Base-by-base conservation (phyloP, 2,329 filamentous ascomycete genomes). In the Gliomastix tumulicola region DNA sequence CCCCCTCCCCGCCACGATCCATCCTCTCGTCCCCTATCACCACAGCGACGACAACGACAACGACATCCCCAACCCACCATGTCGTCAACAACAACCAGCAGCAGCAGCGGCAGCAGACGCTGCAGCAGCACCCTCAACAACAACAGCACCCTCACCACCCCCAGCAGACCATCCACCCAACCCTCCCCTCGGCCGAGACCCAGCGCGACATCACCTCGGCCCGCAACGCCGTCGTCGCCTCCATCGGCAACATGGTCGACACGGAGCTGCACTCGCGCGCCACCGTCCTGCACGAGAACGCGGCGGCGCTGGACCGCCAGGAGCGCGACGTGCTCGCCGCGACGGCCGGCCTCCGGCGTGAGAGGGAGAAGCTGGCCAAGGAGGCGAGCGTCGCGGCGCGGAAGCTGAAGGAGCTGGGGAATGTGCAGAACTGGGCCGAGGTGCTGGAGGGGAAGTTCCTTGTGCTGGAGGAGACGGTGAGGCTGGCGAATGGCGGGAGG, bases 371-470 rank as follows among this genome's bases (percentile, higher is more conserved):
- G 57, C 71, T 86, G 51, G 72, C 76, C 45, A 72, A 72, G 45
- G 66, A 86, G 47, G 78, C 79, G 6, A 73, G 74, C 46, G 71
- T 69, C 40, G 79, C 80, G 23, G 73, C 75, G 32, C 70, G 71
- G 45, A 71, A 71, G 50, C 64, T 90, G 41, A 89, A 88, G 63
- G 84, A 88, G 67, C 66, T 88, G 42, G 84, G 85, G 18, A 81
- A 88, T 54, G 75, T 90, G 53, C 84, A 90, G 68, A 89, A 89
- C 57, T 92, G 85, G 85, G 84, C 85, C 17, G 86, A 92, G 70
- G 77, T 88, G 61, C 67, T 90, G 51, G 85, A 82, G 67, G 59
- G 76, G 41, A 76, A 81, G 46, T 79, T 84, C 44, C 44, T 81
- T 38, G 69, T 79, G 31, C 53, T 84, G 7, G 76, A 79, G 55